phyloP scores from a whole-genome alignment of 139 green algal genomes.

The Nannochloris sp. region DNA sequence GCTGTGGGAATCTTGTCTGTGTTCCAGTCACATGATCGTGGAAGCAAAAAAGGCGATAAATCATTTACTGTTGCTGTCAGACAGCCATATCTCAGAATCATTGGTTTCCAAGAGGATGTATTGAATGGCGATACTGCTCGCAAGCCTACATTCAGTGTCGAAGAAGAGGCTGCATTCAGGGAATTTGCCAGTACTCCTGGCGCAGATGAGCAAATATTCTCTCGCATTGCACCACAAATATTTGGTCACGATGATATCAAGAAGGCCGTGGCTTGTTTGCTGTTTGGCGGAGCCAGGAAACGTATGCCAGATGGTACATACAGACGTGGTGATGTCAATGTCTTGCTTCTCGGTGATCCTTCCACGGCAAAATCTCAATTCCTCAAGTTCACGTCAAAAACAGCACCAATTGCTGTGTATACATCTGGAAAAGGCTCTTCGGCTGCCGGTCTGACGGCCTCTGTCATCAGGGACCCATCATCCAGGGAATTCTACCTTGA shows the following conservation, averaged over 20 bases:
- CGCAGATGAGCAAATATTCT: conserved; percentile 61
- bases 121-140: conserved; percentile 61
- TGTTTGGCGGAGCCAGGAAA: conserved; percentile 94
- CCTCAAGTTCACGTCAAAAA: conserved; percentile 87
- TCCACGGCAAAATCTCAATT: conserved; percentile 98
- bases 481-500: conserved; percentile 76
- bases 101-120: conserved; percentile 75
- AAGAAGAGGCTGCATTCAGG: conserved; percentile 80
- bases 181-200: conserved; percentile 69
- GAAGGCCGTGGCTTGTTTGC: conserved; percentile 84
- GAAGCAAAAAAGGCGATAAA: neutral
- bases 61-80: conserved; percentile 53
- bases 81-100: conserved; percentile 91
- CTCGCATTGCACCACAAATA: conserved; percentile 87
- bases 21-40: conserved; percentile 46
- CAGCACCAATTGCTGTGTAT: conserved; percentile 90
- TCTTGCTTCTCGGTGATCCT: conserved; percentile 94
- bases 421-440: conserved; percentile 91
- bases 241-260: conserved; percentile 94
- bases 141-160: conserved; percentile 56
- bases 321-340: conserved; percentile 95
- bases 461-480: conserved; percentile 57
- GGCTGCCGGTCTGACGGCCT: conserved; percentile 91
- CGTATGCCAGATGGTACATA: conserved; percentile 74
- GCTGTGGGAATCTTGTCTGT: conserved; percentile 89